Evolutionary conservation across 2,329 filamentous ascomycete species (phyloP).

Genomic region (Colletotrichum orbiculare): DNA sequence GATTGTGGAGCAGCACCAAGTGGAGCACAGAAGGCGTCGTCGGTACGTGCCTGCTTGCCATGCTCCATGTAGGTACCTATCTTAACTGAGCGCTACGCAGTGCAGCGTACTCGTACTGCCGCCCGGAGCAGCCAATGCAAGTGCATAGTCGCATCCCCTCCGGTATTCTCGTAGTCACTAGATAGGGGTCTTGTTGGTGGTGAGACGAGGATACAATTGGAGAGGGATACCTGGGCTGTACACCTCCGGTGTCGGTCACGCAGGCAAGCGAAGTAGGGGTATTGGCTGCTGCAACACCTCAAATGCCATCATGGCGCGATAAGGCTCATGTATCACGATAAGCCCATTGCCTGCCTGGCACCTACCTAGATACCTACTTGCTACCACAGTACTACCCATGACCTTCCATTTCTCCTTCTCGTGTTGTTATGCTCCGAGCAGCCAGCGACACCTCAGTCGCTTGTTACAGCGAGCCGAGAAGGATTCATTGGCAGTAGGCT

Average conservation of each 20-base stretch:
- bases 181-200: slow-evolving; percentile 28
- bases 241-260: slow-evolving; percentile 34
- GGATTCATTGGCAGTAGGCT: background rate
- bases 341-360: slow-evolving; percentile 1
- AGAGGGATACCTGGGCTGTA: slow-evolving; percentile 34
- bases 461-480: too few relatives aligned
- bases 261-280: slow-evolving; percentile 22
- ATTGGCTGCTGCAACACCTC: slow-evolving; percentile 25
- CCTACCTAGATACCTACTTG: background rate
- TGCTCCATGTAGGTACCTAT: background rate
- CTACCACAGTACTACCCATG: background rate
- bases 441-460: too few relatives aligned
- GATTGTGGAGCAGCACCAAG: slow-evolving; percentile 22
- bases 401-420: background rate
- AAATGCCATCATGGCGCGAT: slow-evolving; percentile 38
- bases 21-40: too few relatives aligned
- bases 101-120: background rate
- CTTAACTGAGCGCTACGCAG: background rate
- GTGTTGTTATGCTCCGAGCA: background rate
- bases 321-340: slow-evolving; percentile 37
- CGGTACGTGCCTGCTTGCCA: too few relatives aligned
- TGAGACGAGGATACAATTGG: slow-evolving; percentile 21
- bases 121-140: slow-evolving; percentile 37
- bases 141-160: slow-evolving; percentile 34
- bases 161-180: slow-evolving; percentile 36